Conservation (phyloP, 257 asterid species). For the Solanum phureja region DNA sequence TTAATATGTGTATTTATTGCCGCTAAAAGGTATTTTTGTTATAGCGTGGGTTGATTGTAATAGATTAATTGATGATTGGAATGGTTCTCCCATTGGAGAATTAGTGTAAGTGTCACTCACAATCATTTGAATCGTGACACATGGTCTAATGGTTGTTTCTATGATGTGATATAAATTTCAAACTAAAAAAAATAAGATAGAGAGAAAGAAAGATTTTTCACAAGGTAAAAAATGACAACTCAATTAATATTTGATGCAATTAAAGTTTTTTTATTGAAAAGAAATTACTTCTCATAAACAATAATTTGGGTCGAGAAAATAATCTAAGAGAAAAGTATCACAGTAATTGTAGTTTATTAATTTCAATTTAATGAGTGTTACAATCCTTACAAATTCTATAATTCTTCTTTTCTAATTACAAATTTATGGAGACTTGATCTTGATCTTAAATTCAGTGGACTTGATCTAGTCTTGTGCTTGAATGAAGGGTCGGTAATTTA, state of each 20-base stretch:
- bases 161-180: not conserved
- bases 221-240: not conserved
- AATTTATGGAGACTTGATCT: not conserved
- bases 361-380: not conserved
- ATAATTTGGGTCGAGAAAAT: not conserved
- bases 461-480: not conserved
- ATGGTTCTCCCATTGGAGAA: not conserved
- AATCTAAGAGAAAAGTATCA: not conserved
- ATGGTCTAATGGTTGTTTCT: not conserved
- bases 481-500: not conserved
- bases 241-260: not conserved
- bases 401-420: not conserved
- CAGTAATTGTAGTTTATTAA: not conserved
- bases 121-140: not conserved
- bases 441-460: not conserved
- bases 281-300: not conserved
- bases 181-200: not conserved
- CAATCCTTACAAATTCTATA: not conserved
- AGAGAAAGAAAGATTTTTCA: not conserved
- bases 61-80: not conserved
- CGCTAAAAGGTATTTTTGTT: too few species aligned
- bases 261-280: too few species aligned
- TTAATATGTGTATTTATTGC: too few species aligned
- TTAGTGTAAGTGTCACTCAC: not conserved
- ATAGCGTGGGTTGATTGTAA: rapidly evolving